phyloP scores from a whole-genome alignment of 805 yeast species.

The Debaryomyces maramus region DNA sequence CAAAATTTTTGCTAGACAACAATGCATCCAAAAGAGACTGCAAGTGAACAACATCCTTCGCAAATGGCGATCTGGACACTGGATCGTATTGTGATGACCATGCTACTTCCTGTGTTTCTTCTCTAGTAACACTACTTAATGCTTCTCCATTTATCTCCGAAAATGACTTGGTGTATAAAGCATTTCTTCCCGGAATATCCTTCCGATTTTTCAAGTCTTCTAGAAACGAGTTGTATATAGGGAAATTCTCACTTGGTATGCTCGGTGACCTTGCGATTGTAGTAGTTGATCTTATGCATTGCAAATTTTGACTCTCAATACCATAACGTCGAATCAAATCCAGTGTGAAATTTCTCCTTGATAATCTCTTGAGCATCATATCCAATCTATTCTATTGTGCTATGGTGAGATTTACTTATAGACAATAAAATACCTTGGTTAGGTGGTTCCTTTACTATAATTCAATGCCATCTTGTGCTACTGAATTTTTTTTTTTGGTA shows the following conservation, averaged over 20 bases:
- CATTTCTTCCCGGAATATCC: constrained; percentile 9
- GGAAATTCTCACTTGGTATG: constrained; percentile 9
- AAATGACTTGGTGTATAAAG: constrained; percentile 11
- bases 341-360: neutral
- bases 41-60: constrained; percentile 61
- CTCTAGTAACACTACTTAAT: constrained; percentile 6
- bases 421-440: neutral
- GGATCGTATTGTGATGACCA: constrained; percentile 46
- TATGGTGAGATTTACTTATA: no score
- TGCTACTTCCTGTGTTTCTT: constrained; percentile 16
- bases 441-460: no score
- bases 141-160: constrained; percentile 9
- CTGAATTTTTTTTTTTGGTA: neutral
- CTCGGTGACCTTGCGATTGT: constrained; percentile 3
- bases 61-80: constrained; percentile 42
- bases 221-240: constrained; percentile 12
- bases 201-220: constrained; percentile 14
- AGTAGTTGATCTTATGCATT: constrained; percentile 3
- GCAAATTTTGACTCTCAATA: neutral
- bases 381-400: neutral
- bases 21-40: constrained; percentile 83
- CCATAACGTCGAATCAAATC: constrained; percentile 2
- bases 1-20: constrained; percentile 60
- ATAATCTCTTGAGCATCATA: constrained; percentile 5
- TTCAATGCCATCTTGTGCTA: neutral